Evolutionary conservation across 441 rosid genomes (phyloP), one percentile per base, ranked within the genome.

Genomic region (Monsonia emarginata): DNA sequence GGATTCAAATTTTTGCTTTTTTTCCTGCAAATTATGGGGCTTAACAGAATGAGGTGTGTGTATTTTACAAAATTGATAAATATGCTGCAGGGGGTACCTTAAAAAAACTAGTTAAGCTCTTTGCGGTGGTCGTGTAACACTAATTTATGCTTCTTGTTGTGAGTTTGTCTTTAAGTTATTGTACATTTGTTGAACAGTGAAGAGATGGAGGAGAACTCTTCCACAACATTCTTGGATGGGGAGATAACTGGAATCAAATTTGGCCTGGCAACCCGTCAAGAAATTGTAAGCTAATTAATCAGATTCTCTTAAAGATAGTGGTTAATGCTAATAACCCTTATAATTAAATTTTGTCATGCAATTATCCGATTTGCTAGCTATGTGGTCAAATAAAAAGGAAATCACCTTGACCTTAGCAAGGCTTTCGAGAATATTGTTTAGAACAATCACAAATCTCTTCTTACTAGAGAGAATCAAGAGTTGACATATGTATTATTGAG

Each of bases 211-310:
- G 91, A 81, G 65, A 75, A 72, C 38, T 31, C 74, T 65, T 72
- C 82, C 22, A 27, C 84, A 11, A 72, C 76, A 13, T 21, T 79
- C 68, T 72, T 82, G 5, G 94, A 89, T 26, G 97, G 82, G n/a
- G 90, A 95, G 76, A 77, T 95, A 56, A 72, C 81, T 11, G 92
- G 92, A 40, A 85, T 91, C 63, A 69, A 48, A 64, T 95, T 95
- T 77, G 86, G 81, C 65, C 81, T 95, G 81, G 91, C 97, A 0
- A 72, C 79, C 75, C 83, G 76, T 44, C 77, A 77, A 64, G 90
- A 95, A 77, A 91, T 95, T 22, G 98, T 89, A 69, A 86, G 99
- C n/a, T 81, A 46, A 59, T 63, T 44, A n/a, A n/a, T n/a, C n/a
- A n/a, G 4, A 48, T 18, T 48, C 10, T 9, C 21, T 48, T 48